Percentiles rank a stretch among this genome's conserved stretches.
These are phyloP conservation scores for Salix caprea DNA, from an alignment of 345 rosid species.

Conservation along the genomic window DNA sequence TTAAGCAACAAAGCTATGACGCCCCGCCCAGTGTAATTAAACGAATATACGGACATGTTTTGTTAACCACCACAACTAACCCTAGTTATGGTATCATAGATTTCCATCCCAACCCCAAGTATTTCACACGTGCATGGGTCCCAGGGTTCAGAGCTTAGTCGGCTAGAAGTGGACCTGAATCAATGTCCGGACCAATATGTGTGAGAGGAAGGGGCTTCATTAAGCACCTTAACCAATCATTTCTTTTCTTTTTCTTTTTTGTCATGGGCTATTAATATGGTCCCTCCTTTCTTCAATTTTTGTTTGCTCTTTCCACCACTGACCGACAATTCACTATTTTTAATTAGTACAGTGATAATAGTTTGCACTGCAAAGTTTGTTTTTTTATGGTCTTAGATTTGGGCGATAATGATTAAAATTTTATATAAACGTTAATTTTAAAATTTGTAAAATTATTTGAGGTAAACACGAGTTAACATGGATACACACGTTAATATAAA, in stretches of 20 bases:
- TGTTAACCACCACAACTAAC: too few relatives aligned
- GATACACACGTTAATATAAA: too few relatives aligned
- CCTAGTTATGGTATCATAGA: too few relatives aligned
- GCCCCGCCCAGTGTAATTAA: too few relatives aligned
- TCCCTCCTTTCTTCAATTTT: neutral
- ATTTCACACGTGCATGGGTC: neutral
- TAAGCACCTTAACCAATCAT: neutral
- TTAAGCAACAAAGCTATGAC: too few relatives aligned
- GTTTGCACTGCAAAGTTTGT: too few relatives aligned
- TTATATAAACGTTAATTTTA: fast-evolving
- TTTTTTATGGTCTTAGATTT: too few relatives aligned
- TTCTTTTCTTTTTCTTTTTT: neutral
- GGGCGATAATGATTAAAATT: fast-evolving
- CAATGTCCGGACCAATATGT: neutral
- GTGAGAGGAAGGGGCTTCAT: neutral
- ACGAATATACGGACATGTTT: too few relatives aligned
- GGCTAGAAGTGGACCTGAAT: neutral
- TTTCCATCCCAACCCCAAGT: neutral
- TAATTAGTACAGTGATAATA: too few relatives aligned
- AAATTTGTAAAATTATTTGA: too few relatives aligned
- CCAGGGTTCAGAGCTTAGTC: neutral
- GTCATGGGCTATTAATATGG: neutral
- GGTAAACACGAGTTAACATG: fast-evolving
- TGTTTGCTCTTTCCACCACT: neutral
- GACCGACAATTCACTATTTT: neutral